Evolutionary conservation across 805 yeast genomes (phyloP), one percentile per base, ranked within the genome.

Genomic region (Clavispora vitiphila): DNA sequence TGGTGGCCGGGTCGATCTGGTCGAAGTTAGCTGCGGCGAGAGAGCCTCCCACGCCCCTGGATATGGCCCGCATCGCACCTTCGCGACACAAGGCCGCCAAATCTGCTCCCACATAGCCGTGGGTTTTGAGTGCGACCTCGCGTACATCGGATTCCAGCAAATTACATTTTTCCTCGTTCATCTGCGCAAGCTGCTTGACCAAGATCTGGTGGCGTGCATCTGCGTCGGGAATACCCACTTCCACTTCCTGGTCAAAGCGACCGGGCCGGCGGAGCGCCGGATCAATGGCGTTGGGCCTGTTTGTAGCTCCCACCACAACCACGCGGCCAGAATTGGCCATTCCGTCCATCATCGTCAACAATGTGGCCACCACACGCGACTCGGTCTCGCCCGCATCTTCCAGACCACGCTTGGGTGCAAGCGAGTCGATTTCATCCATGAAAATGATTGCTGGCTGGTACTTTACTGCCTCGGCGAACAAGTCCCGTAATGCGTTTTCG

Each of bases 31-130:
- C 26, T 6, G 20, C 26, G 8, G 37, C 40, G 7, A 32, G 35
- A n/a, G 35, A 19, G 9, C 18, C 38, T 11, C 30, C 32, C 4
- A 50, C 47, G 0, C 82, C 83, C 39, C 86, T 65, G 39, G 81
- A 78, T 14, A 93, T 85, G 1, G 96, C 82, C 46, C 76, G 77
- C 84, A 90, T 78, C 0, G 88, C 96, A 6, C 95, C 77, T 56
- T 93, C 99, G 38, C 97, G 71, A 46, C 90, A 80, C 18, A 93
- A 68, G 0, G 97, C 96, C 3, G 85, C 79, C 37, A 93, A 63
- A 65, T 93, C 99, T 0, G 98, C 96, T 36, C 99, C 99, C 2
- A 93, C 99, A 57, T 87, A 93, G 5, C 99, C 99, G 62, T 93
- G 99, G 0, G 98, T 90, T 55, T 79, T 83, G 4, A 78, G 61